These are phyloP conservation scores for Astrephomene gubernaculifera DNA, from an alignment of 139 green algal genomes.

Conservation along the genomic window DNA sequence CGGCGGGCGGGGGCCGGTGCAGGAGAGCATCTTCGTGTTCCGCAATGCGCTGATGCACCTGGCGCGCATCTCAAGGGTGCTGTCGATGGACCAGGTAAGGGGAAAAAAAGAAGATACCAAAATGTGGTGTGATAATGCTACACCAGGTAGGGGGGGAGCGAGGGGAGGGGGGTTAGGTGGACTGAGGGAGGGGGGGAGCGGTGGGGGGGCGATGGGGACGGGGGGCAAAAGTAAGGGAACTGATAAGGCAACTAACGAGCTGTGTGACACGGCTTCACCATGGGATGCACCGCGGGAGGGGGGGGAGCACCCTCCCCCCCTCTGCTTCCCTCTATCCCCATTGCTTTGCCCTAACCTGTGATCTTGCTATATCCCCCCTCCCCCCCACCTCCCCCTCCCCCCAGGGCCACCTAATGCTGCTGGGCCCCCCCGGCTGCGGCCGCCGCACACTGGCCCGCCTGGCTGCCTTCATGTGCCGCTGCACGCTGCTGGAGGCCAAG, in stretches of 20 bases:
- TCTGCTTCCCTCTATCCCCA: too few relatives aligned
- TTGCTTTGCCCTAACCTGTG: neutral
- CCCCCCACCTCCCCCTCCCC: neutral
- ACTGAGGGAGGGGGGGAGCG: neutral
- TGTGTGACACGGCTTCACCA: too few relatives aligned
- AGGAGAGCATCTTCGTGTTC: slow-evolving; percentile 37
- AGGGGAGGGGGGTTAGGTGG: neutral
- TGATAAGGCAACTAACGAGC: neutral
- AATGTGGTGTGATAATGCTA: too few relatives aligned
- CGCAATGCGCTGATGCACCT: slow-evolving; percentile 47
- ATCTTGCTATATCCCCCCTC: neutral
- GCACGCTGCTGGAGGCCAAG: slow-evolving; percentile 48
- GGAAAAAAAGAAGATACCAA: too few relatives aligned
- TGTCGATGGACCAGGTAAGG: slow-evolving; percentile 57
- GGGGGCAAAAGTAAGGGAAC: neutral
- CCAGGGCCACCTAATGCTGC: slow-evolving; percentile 49
- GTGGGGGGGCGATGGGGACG: neutral
- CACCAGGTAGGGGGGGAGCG: neutral
- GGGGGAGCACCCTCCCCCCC: neutral
- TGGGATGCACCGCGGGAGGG: too few relatives aligned
- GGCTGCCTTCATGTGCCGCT: slow-evolving; percentile 45
- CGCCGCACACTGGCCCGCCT: slow-evolving; percentile 48
- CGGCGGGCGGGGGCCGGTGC: neutral
- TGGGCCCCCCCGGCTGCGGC: slow-evolving; percentile 43
- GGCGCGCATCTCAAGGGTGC: slow-evolving; percentile 45